Conservation (phyloP, 495 filamentous ascomycete genomes). For the Xanthoparmelia taractica region DNA sequence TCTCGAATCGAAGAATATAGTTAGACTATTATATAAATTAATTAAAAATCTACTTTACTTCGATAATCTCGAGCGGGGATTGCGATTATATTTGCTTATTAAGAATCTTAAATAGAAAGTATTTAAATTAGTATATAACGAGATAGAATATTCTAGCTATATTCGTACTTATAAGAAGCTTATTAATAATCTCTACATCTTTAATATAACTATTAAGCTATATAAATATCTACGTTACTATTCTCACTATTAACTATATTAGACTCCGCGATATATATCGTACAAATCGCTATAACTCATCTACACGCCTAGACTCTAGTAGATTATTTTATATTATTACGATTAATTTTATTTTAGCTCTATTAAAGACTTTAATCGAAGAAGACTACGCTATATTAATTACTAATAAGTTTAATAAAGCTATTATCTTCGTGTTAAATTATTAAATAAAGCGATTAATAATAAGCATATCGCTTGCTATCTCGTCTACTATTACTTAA, state of each 20-base stretch:
- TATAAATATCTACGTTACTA: neutral
- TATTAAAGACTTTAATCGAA: neutral
- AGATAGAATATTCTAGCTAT: neutral
- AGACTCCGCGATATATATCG: neutral
- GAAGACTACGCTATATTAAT: neutral
- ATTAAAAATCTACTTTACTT: neutral
- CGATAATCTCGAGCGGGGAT: neutral
- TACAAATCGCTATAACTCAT: conserved; percentile 3
- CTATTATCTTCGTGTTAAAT: neutral
- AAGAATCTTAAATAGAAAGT: neutral
- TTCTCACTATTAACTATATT: neutral
- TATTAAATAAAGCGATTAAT: neutral
- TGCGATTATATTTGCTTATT: neutral
- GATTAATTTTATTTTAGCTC: neutral
- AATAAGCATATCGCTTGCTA: neutral
- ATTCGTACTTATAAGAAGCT: neutral
- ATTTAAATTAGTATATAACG: neutral
- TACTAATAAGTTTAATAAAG: neutral
- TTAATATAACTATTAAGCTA: neutral
- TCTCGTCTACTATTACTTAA: neutral
- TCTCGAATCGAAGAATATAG: neutral
- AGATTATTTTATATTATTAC: conserved; percentile 2
- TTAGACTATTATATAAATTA: neutral
- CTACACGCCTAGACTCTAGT: too few species aligned
- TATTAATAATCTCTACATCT: neutral